Conservation (phyloP, 371 early-diverging fungal species). For the Ordospora pajunii region DNA sequence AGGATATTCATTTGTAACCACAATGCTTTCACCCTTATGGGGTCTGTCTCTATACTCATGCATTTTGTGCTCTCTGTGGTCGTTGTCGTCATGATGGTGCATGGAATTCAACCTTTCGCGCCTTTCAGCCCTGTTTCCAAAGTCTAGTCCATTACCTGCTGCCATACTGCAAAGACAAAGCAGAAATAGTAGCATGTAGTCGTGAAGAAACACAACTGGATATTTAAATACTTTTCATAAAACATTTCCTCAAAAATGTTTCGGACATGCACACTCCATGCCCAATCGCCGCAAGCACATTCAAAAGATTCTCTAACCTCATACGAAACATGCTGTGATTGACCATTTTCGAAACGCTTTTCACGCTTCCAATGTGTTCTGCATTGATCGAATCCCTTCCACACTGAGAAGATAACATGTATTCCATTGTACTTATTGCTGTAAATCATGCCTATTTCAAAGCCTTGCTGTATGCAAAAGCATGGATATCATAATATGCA, state of each 20-base stretch:
- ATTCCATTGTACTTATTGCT: no score
- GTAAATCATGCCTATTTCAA: no score
- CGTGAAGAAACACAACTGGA: neutral
- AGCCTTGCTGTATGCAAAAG: neutral
- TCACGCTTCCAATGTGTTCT: no score
- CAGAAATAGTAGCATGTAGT: slow-evolving; percentile 5
- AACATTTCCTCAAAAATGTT: slow-evolving; percentile 4
- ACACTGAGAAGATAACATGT: no score
- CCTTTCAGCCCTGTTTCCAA: neutral
- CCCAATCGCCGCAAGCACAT: neutral
- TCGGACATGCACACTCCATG: neutral
- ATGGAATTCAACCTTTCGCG: neutral
- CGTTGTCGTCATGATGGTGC: neutral
- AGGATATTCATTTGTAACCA: no score
- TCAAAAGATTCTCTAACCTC: neutral
- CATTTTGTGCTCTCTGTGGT: neutral
- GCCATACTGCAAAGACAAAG: neutral
- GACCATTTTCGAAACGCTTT: neutral
- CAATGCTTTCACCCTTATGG: no score
- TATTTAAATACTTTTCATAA: slow-evolving; percentile 16
- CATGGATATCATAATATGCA: neutral
- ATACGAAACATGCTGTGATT: neutral
- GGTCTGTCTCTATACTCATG: no score
- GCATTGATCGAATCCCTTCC: no score
- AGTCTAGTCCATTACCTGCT: neutral